Percentiles rank a stretch among this genome's conserved stretches.
Evolutionary conservation across 2,329 filamentous ascomycete genomes (phyloP).

Genomic region (Cylindrodendrum hubeiense): DNA sequence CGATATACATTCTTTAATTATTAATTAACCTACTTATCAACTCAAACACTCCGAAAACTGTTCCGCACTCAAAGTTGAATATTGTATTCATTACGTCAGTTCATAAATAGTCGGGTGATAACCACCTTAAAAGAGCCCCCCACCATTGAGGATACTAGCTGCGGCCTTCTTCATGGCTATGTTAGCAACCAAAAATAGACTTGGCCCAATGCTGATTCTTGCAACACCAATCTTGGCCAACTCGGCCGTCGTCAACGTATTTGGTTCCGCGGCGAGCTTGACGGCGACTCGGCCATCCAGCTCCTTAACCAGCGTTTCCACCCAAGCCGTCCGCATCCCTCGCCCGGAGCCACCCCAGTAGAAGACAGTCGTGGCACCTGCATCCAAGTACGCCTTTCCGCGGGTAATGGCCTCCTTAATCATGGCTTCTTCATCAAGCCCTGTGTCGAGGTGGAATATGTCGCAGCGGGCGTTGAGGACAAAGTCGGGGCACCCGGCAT

Average conservation of each 20-base stretch:
- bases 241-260: conserved; percentile 57
- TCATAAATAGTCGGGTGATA: background rate
- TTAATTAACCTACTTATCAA: background rate
- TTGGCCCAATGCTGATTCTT: conserved; percentile 67
- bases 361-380: conserved; percentile 70
- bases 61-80: no score
- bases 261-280: conserved; percentile 52
- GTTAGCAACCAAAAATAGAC: conserved; percentile 57
- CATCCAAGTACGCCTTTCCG: conserved; percentile 68
- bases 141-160: conserved; percentile 45
- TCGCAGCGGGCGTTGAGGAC: conserved; percentile 71
- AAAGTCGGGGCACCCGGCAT: conserved; percentile 65
- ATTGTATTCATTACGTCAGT: background rate
- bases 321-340: conserved; percentile 59
- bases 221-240: conserved; percentile 64
- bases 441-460: conserved; percentile 54
- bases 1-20: background rate
- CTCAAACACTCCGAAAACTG: no score
- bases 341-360: conserved; percentile 66
- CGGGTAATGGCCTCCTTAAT: conserved; percentile 64
- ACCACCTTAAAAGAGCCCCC: conserved; percentile 25
- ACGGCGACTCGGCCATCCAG: conserved; percentile 65
- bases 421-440: conserved; percentile 47
- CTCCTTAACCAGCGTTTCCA: conserved; percentile 59
- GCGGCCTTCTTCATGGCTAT: conserved; percentile 51